Evolutionary conservation across 805 yeast species (phyloP).

Genomic region (Lipomyces japonicus): DNA sequence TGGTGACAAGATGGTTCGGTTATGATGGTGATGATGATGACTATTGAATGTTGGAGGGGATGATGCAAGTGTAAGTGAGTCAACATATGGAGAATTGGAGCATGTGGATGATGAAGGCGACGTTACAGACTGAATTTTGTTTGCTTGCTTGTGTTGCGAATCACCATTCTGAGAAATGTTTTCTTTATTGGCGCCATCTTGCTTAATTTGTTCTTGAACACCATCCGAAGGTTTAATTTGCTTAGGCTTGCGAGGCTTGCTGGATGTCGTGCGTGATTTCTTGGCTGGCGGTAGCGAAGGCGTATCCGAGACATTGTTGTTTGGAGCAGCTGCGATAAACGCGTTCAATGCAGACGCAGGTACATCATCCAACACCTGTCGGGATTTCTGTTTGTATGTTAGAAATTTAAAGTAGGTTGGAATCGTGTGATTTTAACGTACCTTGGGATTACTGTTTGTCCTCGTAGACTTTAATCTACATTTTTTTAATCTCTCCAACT

Average conservation of each 20-base stretch:
- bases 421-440: too few species aligned
- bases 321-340: not conserved
- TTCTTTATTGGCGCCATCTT: not conserved
- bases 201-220: not conserved
- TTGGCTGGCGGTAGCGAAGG: not conserved
- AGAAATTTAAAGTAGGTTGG: too few species aligned
- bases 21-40: too few species aligned
- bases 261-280: not conserved
- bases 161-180: not conserved
- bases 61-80: constrained; percentile 23
- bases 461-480: too few species aligned
- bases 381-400: too few species aligned
- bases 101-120: constrained; percentile 9
- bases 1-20: too few species aligned
- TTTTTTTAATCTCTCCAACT: too few species aligned
- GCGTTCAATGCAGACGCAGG: not conserved
- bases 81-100: constrained; percentile 18
- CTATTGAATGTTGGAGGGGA: constrained; percentile 26
- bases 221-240: too few species aligned
- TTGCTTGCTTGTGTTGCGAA: constrained; percentile 7
- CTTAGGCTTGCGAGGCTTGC: not conserved
- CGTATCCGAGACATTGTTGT: not conserved
- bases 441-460: too few species aligned
- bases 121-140: constrained; percentile 5
- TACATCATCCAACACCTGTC: too few species aligned